Evolutionary conservation across 257 asterid species (phyloP), one percentile per base, ranked within the genome.

Genomic region (Vinca minor): DNA sequence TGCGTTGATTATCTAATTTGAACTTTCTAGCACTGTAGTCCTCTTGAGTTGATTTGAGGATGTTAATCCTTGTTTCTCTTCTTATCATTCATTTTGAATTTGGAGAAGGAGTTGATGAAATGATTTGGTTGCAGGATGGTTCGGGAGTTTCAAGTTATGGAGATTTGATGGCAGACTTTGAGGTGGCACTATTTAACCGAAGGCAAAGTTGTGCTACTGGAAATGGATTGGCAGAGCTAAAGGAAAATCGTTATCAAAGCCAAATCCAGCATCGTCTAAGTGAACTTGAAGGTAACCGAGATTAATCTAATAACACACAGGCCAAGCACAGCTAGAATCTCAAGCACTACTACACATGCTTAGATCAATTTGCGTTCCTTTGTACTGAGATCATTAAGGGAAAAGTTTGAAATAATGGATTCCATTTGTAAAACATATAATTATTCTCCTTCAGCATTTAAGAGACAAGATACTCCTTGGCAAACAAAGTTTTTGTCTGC

Each of bases 141-240:
- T 59, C 64, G 48, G 84, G 73, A 34, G 65, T 67, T 71, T 78
- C 90, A 50, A 85, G 83, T 74, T 85, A 86, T 47, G 80, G 84
- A 55, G 94, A 93, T 66, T 72, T 93, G 77, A 93, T 93, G 94
- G 78, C 82, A 52, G 96, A 89, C 77, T 87, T 93, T 44, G 97
- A 87, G 79, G 90, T 87, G 70, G 96, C 97, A 12, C 68, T 93
- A 58, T 47, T 62, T 42, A 81, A 77, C 71, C 95, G 89, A 79
- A 77, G 93, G 62, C 76, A 85, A 15, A 73, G 71, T 71, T 79
- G 81, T 74, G 59, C 79, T 73, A 87, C 91, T 56, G 87, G 90
- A 73, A 78, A 87, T 48, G 82, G 72, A 72, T 73, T 93, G 80
- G 66, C 80, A 15, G 87, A 81, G 59, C 65, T 85, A 66, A 83